These are phyloP conservation scores for Solidago caesia DNA, from an alignment of 129 eudicot species.

Conservation along the genomic window DNA sequence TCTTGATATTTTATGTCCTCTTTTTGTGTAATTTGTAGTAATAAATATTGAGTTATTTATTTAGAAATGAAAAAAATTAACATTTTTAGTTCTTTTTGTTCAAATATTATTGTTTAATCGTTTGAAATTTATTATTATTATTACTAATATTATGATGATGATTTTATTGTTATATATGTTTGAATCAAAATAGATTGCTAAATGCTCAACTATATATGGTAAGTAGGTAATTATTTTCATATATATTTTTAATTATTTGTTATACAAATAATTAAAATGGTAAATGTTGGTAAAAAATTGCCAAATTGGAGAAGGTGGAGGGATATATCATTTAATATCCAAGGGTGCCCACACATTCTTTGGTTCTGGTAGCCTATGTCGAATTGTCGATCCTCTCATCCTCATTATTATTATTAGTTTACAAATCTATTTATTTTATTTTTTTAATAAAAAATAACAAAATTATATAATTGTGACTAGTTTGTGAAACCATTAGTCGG, in stretches of 20 bases:
- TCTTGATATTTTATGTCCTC: slow-evolving; percentile 30
- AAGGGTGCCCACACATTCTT: slow-evolving; percentile 12
- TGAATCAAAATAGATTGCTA: no score
- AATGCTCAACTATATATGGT: not conserved
- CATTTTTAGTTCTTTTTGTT: slow-evolving; percentile 5
- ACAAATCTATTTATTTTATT: no score
- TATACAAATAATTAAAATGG: not conserved
- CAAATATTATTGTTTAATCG: not conserved
- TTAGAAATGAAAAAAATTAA: slow-evolving; percentile 10
- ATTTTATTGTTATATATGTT: no score
- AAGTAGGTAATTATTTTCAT: not conserved
- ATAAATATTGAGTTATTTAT: slow-evolving; percentile 4
- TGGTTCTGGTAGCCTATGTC: not conserved
- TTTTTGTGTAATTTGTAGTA: slow-evolving; percentile 5
- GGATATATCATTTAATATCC: slow-evolving; percentile 6
- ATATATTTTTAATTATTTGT: not conserved
- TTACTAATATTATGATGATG: no score
- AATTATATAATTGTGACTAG: no score
- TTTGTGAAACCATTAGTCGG: no score
- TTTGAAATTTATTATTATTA: not conserved
- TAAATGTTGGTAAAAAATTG: not conserved
- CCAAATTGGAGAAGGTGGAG: not conserved
- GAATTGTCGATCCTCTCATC: no score
- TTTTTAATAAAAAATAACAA: no score
- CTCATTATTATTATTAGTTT: no score